Evolutionary conservation across 208 protist species (phyloP).

Genomic region (Novymonas esmeraldas): DNA sequence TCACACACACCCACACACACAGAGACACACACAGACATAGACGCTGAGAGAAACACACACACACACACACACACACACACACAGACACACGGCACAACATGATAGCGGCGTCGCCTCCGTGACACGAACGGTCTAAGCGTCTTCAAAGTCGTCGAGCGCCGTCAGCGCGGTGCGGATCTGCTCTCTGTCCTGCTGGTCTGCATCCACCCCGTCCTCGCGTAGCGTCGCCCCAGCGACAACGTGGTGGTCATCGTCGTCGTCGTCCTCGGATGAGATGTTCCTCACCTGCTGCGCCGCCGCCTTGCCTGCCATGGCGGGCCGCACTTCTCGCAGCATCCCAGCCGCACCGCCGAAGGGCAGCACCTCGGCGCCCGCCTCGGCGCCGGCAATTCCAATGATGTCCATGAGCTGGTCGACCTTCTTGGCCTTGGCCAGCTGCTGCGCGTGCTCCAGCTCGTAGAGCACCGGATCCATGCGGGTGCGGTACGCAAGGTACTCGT

Average conservation of each 20-base stretch:
- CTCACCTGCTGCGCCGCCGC: constrained; percentile 12
- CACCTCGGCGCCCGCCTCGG: constrained; percentile 13
- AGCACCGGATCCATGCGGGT: constrained; percentile 75
- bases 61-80: constrained; percentile 4
- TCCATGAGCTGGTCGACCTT: constrained; percentile 58
- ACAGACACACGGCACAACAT: not conserved
- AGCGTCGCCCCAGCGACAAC: constrained; percentile 4
- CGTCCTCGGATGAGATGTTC: constrained; percentile 36
- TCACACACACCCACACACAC: not conserved
- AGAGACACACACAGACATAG: not conserved
- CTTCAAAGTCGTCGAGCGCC: constrained; percentile 88
- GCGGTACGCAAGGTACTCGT: constrained; percentile 75
- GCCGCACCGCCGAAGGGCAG: constrained; percentile 4
- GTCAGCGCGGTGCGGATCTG: constrained; percentile 78
- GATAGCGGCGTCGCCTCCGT: no score
- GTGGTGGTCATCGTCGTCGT: constrained; percentile 32
- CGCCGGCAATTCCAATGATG: constrained; percentile 40
- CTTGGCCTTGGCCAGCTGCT: constrained; percentile 40
- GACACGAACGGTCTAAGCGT: constrained; percentile 69
- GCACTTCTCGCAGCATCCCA: not conserved
- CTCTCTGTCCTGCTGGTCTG: constrained; percentile 46
- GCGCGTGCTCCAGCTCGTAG: constrained; percentile 49
- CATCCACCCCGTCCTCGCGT: constrained; percentile 21
- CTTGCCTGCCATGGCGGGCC: not conserved
- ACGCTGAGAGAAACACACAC: no score